Evolutionary conservation across 345 rosid species (phyloP).

Genomic region (Balakata baccata): DNA sequence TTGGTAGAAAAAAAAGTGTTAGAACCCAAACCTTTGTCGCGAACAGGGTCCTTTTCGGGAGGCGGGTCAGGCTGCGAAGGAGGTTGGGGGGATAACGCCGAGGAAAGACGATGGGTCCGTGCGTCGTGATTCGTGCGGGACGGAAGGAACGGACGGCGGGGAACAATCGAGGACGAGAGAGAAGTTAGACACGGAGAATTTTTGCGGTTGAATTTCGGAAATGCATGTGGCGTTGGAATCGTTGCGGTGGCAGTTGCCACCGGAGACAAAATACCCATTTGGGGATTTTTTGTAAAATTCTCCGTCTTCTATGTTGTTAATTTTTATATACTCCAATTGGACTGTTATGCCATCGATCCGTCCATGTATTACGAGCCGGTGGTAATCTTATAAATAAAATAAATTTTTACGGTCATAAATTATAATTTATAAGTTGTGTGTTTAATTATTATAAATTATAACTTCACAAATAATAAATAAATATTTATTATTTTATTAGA

Average conservation of each 20-base stretch:
- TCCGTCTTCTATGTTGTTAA: no score
- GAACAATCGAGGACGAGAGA: slow-evolving; percentile 14
- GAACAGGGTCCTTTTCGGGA: slow-evolving; percentile 33
- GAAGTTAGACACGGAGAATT: slow-evolving; percentile 9
- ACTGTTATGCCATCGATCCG: no score
- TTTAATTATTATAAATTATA: no score
- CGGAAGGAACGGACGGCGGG: slow-evolving; percentile 25
- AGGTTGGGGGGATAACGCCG: slow-evolving; percentile 39
- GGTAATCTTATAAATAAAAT: no score
- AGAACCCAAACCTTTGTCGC: slow-evolving; percentile 36
- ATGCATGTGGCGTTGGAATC: background rate
- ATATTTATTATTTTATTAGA: no score
- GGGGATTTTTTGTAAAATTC: background rate
- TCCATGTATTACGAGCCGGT: no score
- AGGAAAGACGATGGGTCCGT: slow-evolving; percentile 28
- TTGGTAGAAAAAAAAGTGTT: background rate
- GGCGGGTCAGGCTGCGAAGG: slow-evolving; percentile 44
- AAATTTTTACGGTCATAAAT: no score
- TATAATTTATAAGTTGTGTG: no score
- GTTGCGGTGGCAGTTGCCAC: background rate
- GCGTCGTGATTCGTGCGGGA: slow-evolving; percentile 6
- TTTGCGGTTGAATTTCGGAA: background rate
- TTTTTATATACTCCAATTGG: background rate
- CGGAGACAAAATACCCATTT: slow-evolving; percentile 28
- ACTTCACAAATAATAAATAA: no score